Evolutionary conservation across 306 rosid species (phyloP), one percentile per base, ranked within the genome.

Genomic region (Corylus heterophylla): DNA sequence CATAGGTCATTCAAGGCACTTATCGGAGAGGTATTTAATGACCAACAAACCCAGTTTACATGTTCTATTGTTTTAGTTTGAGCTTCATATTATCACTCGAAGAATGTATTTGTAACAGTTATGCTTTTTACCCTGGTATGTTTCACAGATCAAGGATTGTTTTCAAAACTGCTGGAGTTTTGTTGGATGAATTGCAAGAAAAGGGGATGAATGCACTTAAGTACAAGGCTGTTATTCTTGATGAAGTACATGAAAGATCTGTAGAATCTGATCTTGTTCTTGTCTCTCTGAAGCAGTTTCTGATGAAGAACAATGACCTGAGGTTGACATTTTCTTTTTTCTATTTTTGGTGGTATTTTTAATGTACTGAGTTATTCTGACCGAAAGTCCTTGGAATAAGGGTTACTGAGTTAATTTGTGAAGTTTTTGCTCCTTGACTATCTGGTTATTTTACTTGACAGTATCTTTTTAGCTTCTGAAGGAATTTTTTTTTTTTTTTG

Each of bases 201-300:
- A 92, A 83, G 88, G 97, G 97, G 13, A 78, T 79, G 83, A 74
- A 76, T 66, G 98, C 97, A 5, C 84, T 94, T 42, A 80, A 94
- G 76, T 94, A 92, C 89, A 94, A 87, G 85, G 98, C 78, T 88
- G 89, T 94, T 80, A 87, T 94, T 80, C 96, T 94, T 29, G 98
- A 94, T 76, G 98, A 94, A 87, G 98, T 94, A 44, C 98, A 94
- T 84, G 98, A 94, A 89, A 90, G 97, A 92, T 94, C 98, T 17
- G 90, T 87, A 67, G 98, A 93, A 85, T 93, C 98, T 66, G 98
- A 94, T 86, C 96, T 94, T 62, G 94, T 90, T 82, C 97, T 94
- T 78, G 97, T 89, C 51, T 91, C 90, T 78, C 88, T 93, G 75
- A 93, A 93, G 89, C 98, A 93, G 76, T 91, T 90, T 86, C 78